phyloP scores from a whole-genome alignment of 129 eudicot genomes.

The Helianthus tuberosus region DNA sequence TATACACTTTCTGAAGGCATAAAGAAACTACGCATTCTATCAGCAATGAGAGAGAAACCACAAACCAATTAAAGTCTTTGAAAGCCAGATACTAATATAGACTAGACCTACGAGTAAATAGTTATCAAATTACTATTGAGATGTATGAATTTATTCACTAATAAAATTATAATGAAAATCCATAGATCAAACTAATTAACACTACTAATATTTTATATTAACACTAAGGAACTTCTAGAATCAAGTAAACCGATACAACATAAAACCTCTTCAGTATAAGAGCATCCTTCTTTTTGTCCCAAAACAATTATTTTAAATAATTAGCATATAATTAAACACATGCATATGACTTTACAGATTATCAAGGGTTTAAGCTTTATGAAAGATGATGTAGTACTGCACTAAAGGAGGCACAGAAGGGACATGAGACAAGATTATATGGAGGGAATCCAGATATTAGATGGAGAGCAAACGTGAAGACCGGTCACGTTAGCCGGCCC shows the following conservation, averaged over 20 bases:
- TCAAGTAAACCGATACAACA: not conserved
- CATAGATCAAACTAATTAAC: not conserved
- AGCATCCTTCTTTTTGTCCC: not conserved
- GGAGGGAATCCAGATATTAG: conserved; percentile 54
- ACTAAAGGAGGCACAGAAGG: conserved; percentile 33
- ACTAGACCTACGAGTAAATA: not conserved
- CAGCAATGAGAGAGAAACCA: not conserved
- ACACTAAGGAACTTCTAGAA: not conserved
- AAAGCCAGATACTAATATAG: not conserved
- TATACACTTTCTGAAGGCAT: not conserved
- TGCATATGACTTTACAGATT: conserved; percentile 11
- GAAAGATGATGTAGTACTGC: conserved; percentile 21
- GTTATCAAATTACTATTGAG: too few species aligned
- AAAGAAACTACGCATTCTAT: not conserved
- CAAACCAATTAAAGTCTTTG: not conserved
- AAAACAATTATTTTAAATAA: not conserved
- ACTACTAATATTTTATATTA: too few species aligned
- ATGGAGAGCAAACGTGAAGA: too few species aligned
- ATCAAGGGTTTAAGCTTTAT: conserved; percentile 19
- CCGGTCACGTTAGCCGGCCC: too few species aligned
- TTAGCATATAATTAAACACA: not conserved
- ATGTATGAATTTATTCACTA: not conserved
- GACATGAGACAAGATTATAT: conserved; percentile 51
- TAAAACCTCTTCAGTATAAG: too few species aligned
- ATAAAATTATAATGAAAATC: not conserved